Percentiles rank a stretch among this genome's conserved stretches.
phyloP scores from a whole-genome alignment of 768 basidiomycete genomes.

The Serpula lacrymans region DNA sequence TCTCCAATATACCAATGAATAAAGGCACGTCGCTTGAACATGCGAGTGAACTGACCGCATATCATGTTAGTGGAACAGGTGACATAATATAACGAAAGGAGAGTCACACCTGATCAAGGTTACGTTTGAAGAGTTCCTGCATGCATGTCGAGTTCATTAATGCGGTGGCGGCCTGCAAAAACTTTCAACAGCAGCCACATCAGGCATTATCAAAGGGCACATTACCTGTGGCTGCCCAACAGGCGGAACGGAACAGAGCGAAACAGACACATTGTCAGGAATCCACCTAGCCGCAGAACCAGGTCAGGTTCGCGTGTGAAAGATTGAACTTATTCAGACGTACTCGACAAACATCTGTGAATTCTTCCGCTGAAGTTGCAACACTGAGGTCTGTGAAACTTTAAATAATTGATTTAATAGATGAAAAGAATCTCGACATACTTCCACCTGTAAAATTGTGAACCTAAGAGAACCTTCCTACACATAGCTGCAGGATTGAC shows the following conservation, averaged over 20 bases:
- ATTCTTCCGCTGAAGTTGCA: slow-evolving; percentile 72
- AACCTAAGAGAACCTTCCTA: not conserved
- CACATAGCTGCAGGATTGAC: slow-evolving; percentile 21
- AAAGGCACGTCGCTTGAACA: slow-evolving; percentile 86
- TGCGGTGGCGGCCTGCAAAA: slow-evolving; percentile 57
- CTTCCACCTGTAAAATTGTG: slow-evolving; percentile 45
- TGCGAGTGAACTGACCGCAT: slow-evolving; percentile 56
- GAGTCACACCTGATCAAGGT: slow-evolving; percentile 49
- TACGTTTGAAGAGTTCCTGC: slow-evolving; percentile 83
- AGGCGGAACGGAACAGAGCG: slow-evolving; percentile 79
- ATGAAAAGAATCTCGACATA: slow-evolving; percentile 28
- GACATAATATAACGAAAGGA: not conserved
- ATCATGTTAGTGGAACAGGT: not conserved
- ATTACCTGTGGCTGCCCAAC: slow-evolving; percentile 70
- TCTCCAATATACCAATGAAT: slow-evolving; percentile 90
- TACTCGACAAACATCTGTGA: slow-evolving; percentile 79
- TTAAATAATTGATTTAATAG: too few species aligned
- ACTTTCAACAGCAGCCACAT: slow-evolving; percentile 9
- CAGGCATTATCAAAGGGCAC: slow-evolving; percentile 13
- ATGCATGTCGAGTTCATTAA: slow-evolving; percentile 79
- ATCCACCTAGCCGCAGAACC: slow-evolving; percentile 90
- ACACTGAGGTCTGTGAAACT: slow-evolving; percentile 55
- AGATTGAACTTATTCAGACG: slow-evolving; percentile 17
- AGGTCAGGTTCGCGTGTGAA: slow-evolving; percentile 5
- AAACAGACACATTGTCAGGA: slow-evolving; percentile 85